Conservation (phyloP, 164 flowering plant species). For the Macadamia tetraphylla region DNA sequence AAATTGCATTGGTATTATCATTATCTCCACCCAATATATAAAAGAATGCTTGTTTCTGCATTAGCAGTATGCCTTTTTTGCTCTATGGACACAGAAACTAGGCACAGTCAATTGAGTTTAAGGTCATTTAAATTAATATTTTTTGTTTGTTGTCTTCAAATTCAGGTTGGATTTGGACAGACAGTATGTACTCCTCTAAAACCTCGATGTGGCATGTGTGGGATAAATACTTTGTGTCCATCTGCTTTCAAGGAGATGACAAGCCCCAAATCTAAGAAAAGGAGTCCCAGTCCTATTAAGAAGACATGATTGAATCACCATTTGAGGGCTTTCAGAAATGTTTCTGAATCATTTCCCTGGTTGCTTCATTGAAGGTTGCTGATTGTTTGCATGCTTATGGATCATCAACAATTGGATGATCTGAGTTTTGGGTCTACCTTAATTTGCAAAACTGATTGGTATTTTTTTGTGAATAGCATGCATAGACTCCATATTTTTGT, state of each 20-base stretch:
- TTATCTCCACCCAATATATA: too few species aligned
- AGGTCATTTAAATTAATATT: not conserved
- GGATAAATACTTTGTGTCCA: slow-evolving; percentile 63
- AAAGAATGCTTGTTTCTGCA: not conserved
- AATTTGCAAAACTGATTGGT: too few species aligned
- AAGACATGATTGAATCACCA: slow-evolving; percentile 12
- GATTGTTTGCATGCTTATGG: too few species aligned
- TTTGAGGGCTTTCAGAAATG: not conserved
- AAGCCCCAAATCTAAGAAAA: slow-evolving; percentile 44
- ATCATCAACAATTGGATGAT: too few species aligned
- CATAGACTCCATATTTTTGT: too few species aligned
- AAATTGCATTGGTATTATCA: too few species aligned
- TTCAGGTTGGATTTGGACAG: slow-evolving; percentile 96
- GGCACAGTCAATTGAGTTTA: not conserved
- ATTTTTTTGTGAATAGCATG: too few species aligned
- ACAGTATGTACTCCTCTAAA: slow-evolving; percentile 86
- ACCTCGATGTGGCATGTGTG: slow-evolving; percentile 74
- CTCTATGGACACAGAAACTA: not conserved
- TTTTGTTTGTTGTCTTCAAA: not conserved
- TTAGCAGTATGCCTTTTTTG: not conserved
- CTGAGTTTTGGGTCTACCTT: too few species aligned
- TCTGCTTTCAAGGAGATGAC: slow-evolving; percentile 77
- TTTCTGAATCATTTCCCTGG: not conserved
- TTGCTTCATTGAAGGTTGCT: too few species aligned
- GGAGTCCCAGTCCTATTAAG: slow-evolving; percentile 24